Conservation (phyloP, 2,329 filamentous ascomycete genomes). For the Fusarium decemcellulare region DNA sequence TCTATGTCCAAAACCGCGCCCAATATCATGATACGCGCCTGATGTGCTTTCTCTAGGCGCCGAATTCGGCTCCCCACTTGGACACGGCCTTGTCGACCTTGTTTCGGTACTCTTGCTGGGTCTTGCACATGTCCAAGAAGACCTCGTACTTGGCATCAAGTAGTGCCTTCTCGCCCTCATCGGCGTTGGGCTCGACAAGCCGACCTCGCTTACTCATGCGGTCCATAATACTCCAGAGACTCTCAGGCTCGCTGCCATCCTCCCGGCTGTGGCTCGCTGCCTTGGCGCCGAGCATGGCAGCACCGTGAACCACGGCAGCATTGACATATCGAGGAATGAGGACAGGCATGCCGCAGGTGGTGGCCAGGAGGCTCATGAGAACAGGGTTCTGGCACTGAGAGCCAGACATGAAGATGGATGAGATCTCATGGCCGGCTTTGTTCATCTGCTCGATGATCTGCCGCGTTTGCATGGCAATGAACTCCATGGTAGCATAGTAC, state of each 20-base stretch:
- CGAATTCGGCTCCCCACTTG: constrained; percentile 53
- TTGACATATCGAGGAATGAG: constrained; percentile 94
- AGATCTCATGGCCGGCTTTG: constrained; percentile 86
- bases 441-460: constrained; percentile 98
- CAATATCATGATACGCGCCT: background rate
- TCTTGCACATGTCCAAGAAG: constrained; percentile 93
- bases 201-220: constrained; percentile 95
- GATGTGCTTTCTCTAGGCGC: constrained; percentile 32
- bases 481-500: constrained; percentile 98
- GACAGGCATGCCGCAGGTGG: constrained; percentile 92
- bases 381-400: constrained; percentile 97
- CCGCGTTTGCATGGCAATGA: constrained; percentile 95
- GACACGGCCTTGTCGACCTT: constrained; percentile 77
- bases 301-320: constrained; percentile 96
- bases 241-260: constrained; percentile 79
- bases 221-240: constrained; percentile 97
- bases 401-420: constrained; percentile 98
- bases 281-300: constrained; percentile 97
- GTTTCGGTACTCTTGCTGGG: constrained; percentile 85
- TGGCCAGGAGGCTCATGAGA: constrained; percentile 91
- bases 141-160: constrained; percentile 92
- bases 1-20: constrained; percentile 12
- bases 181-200: constrained; percentile 81
- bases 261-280: constrained; percentile 87
- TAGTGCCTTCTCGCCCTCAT: constrained; percentile 82